Conservation (phyloP, 345 rosid species). For the Boechera retrofracta region DNA sequence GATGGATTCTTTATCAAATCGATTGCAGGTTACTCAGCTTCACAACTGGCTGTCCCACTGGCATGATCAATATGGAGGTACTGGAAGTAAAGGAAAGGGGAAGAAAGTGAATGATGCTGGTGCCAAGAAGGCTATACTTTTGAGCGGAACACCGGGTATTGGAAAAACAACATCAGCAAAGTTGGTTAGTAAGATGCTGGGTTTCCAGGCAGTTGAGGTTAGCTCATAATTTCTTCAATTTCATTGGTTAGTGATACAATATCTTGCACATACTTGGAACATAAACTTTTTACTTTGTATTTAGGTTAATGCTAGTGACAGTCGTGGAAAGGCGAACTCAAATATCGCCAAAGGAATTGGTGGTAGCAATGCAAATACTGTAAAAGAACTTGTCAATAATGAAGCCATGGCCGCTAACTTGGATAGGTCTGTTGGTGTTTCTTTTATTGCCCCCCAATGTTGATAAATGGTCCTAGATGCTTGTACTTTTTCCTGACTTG, state of each 20-base stretch:
- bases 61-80: constrained; percentile 70
- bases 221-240: constrained; percentile 15
- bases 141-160: constrained; percentile 96
- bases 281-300: constrained; percentile 15
- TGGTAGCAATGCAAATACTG: constrained; percentile 95
- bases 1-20: constrained; percentile 31
- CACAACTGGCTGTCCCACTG: constrained; percentile 85
- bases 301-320: constrained; percentile 98
- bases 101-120: constrained; percentile 72
- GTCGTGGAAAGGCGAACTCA: constrained; percentile 91
- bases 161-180: constrained; percentile 97
- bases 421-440: constrained; percentile 59
- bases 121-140: constrained; percentile 82
- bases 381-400: constrained; percentile 95
- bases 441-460: constrained; percentile 8
- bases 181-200: constrained; percentile 90
- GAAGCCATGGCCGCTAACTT: constrained; percentile 65
- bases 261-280: constrained; percentile 26
- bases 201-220: constrained; percentile 95
- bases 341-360: constrained; percentile 83
- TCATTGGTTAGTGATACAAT: constrained; percentile 21
- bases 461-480: constrained; percentile 22
- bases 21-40: constrained; percentile 83
- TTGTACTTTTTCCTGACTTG: constrained; percentile 35
- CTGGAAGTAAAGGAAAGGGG: constrained; percentile 73